Evolutionary conservation across 805 yeast genomes (phyloP).

Genomic region (Suhomyces emberorum): DNA sequence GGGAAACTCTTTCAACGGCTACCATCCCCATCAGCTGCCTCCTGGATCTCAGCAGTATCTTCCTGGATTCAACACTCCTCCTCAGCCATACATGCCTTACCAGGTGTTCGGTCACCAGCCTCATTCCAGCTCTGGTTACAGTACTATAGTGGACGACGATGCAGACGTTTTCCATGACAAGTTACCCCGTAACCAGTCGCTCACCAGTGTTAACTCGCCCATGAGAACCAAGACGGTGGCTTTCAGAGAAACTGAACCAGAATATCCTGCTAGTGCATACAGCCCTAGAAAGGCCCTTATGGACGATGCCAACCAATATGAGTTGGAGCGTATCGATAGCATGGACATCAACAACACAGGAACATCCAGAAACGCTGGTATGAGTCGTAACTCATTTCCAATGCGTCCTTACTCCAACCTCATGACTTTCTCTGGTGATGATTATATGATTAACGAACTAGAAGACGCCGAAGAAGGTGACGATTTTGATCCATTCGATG

Average conservation of each 20-base stretch:
- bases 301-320: constrained; percentile 17
- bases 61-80: constrained; percentile 7
- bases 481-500: constrained; percentile 42
- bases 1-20: constrained; percentile 6
- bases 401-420: constrained; percentile 21
- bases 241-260: constrained; percentile 28
- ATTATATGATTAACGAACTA: constrained; percentile 38
- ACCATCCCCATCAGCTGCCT: constrained; percentile 5
- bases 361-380: neutral
- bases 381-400: constrained; percentile 8
- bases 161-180: constrained; percentile 10
- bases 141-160: constrained; percentile 21
- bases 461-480: constrained; percentile 37
- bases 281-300: constrained; percentile 20
- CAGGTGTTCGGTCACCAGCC: neutral
- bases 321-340: constrained; percentile 17
- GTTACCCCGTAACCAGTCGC: constrained; percentile 6
- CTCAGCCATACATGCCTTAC: neutral
- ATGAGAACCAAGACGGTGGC: constrained; percentile 24
- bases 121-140: constrained; percentile 13
- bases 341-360: constrained; percentile 7
- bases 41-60: constrained; percentile 1
- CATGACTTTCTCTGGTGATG: constrained; percentile 31
- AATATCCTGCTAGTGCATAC: constrained; percentile 29
- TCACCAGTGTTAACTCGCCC: constrained; percentile 8